A percentile compares a stretch with the other conserved stretches of the same genome.
Conservation (phyloP, 768 basidiomycete genomes). For the Mrakia gelida region DNA sequence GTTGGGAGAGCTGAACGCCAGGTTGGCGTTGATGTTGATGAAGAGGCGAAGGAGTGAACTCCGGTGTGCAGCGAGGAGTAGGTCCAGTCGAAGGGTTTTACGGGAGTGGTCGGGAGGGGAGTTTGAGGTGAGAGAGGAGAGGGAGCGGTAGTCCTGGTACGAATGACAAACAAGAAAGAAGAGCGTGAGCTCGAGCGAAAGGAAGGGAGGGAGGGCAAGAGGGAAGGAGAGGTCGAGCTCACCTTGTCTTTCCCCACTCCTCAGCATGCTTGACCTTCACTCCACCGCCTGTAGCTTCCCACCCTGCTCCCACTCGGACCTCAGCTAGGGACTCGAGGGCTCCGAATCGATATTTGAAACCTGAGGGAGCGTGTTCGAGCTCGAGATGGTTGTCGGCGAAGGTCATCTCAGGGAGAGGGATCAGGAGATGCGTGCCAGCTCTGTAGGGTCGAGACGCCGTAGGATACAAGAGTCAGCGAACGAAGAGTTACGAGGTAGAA, state of each 20-base stretch:
- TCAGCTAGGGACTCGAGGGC: slow-evolving; percentile 61
- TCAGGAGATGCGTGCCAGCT: slow-evolving; percentile 48
- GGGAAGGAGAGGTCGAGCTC: slow-evolving; percentile 8
- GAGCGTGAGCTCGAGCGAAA: not conserved
- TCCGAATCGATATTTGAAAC: slow-evolving; percentile 64
- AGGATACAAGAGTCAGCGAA: slow-evolving; percentile 56
- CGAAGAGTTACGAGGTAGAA: slow-evolving; percentile 48
- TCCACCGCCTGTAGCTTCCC: slow-evolving; percentile 74
- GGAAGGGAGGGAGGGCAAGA: not conserved
- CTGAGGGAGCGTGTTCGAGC: slow-evolving; percentile 61
- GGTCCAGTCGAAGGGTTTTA: slow-evolving; percentile 97
- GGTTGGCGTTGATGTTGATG: not conserved
- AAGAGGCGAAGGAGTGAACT: slow-evolving; percentile 10
- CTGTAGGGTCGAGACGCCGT: slow-evolving; percentile 47
- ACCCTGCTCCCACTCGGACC: slow-evolving; percentile 62
- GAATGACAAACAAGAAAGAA: not conserved
- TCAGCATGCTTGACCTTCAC: slow-evolving; percentile 94
- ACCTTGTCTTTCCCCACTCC: slow-evolving; percentile 88
- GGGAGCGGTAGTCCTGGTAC: slow-evolving; percentile 29
- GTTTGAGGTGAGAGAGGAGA: slow-evolving; percentile 37
- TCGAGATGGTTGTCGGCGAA: slow-evolving; percentile 78
- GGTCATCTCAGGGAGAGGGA: slow-evolving; percentile 94
- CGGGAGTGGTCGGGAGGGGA: slow-evolving; percentile 45
- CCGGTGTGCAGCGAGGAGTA: slow-evolving; percentile 87
- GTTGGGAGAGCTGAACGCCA: slow-evolving; percentile 6